Percentiles rank a stretch among this genome's conserved stretches.
These are phyloP conservation scores for Haematococcus sp. DNA, from an alignment of 139 green algal species.

Conservation along the genomic window DNA sequence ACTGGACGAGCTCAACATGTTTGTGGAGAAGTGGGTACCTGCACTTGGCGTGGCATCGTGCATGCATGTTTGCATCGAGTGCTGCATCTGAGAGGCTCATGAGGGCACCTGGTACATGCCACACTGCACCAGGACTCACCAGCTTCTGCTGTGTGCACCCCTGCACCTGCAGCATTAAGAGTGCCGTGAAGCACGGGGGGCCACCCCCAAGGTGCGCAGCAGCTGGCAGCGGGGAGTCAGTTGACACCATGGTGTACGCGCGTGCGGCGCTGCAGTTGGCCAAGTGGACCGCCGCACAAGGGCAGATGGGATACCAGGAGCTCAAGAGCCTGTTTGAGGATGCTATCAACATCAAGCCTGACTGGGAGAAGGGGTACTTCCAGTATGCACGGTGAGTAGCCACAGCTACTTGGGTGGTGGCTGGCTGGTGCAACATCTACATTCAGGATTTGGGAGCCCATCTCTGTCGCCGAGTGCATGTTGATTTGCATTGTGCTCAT, in stretches of 20 bases:
- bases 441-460: too few species aligned
- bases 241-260: background rate
- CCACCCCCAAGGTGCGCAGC: background rate
- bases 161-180: background rate
- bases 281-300: slow-evolving; percentile 61
- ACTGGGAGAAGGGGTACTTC: slow-evolving; percentile 86
- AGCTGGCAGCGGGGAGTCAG: background rate
- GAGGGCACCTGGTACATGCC: too few species aligned
- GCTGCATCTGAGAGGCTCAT: too few species aligned
- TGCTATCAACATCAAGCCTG: slow-evolving; percentile 47
- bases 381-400: slow-evolving; percentile 56
- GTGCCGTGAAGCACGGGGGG: background rate
- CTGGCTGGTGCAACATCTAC: too few species aligned
- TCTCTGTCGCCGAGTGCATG: too few species aligned
- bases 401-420: too few species aligned
- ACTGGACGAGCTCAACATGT: slow-evolving; percentile 54
- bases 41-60: background rate
- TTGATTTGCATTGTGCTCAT: too few species aligned
- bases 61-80: too few species aligned
- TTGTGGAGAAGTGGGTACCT: background rate
- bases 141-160: too few species aligned
- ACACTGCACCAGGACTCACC: too few species aligned
- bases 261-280: slow-evolving; percentile 66
- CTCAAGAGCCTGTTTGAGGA: slow-evolving; percentile 62
- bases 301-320: slow-evolving; percentile 28